A percentile compares a stretch with the other conserved stretches of the same genome.
These are phyloP conservation scores for Scheffersomyces cryptocercus DNA, from an alignment of 1,139 yeast genomes.

Conservation along the genomic window DNA sequence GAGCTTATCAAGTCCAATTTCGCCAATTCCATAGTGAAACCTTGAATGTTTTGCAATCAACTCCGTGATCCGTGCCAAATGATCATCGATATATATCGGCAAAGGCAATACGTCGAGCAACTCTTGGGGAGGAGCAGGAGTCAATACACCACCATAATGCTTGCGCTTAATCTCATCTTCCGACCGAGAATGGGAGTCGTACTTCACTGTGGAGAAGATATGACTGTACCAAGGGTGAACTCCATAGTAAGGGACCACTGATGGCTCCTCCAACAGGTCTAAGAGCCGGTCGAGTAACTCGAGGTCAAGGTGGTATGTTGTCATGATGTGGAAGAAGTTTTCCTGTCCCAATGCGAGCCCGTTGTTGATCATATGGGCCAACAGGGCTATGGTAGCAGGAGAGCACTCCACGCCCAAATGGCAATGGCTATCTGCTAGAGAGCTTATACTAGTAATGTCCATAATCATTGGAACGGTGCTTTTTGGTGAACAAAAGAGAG, in stretches of 20 bases:
- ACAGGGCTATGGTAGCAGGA: slow-evolving; percentile 1
- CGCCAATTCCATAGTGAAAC: slow-evolving; percentile 61
- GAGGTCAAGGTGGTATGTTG: slow-evolving; percentile 57
- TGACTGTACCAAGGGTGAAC: slow-evolving; percentile 92
- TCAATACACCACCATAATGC: slow-evolving; percentile 60
- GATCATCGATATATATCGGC: slow-evolving; percentile 51
- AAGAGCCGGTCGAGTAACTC: slow-evolving; percentile 33
- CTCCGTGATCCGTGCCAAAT: slow-evolving; percentile 29
- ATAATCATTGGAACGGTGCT: too few relatives aligned
- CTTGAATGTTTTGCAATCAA: slow-evolving; percentile 22
- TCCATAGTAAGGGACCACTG: slow-evolving; percentile 68
- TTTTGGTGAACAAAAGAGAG: too few relatives aligned
- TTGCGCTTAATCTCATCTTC: slow-evolving; percentile 28
- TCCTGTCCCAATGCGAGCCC: not conserved
- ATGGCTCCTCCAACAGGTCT: slow-evolving; percentile 18
- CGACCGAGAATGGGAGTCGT: slow-evolving; percentile 5
- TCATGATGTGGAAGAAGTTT: slow-evolving; percentile 40
- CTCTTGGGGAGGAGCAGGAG: slow-evolving; percentile 41
- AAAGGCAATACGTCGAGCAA: slow-evolving; percentile 57
- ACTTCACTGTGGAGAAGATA: slow-evolving; percentile 40
- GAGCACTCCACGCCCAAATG: slow-evolving; percentile 13
- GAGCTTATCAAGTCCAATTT: slow-evolving; percentile 80
- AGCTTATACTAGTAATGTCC: not conserved
- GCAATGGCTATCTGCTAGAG: slow-evolving; percentile 17
- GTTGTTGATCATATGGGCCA: slow-evolving; percentile 9